phyloP scores from a whole-genome alignment of 257 asterid species.

The Solanum lignicaule region DNA sequence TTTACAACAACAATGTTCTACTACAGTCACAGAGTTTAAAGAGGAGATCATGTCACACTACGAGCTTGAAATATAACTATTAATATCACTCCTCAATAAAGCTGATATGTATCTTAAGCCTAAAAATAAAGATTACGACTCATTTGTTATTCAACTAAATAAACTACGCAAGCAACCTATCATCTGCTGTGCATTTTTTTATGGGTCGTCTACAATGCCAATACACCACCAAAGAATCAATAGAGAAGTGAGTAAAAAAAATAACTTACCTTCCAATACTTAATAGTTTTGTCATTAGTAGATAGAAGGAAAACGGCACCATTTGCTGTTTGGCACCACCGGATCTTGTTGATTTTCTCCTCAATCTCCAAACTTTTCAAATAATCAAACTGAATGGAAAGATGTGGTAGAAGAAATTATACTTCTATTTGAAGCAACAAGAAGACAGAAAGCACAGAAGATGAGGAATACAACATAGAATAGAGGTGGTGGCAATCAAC shows the following conservation, averaged over 20 bases:
- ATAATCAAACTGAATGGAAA: constrained; percentile 81
- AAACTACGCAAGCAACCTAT: neutral
- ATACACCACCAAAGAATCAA: neutral
- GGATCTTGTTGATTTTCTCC: constrained; percentile 97
- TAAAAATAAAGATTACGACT: neutral
- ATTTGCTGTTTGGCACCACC: constrained; percentile 96
- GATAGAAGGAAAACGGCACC: constrained; percentile 95
- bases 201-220: neutral
- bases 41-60: neutral
- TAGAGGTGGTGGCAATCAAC: neutral
- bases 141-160: neutral
- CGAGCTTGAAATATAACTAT: neutral
- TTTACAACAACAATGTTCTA: neutral
- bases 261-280: constrained; percentile 85
- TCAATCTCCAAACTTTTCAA: constrained; percentile 99
- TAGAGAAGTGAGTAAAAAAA: neutral
- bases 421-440: neutral
- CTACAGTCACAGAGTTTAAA: neutral
- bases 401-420: neutral
- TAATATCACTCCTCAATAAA: neutral
- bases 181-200: neutral
- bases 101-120: neutral
- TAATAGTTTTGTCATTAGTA: constrained; percentile 96
- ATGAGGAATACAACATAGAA: neutral
- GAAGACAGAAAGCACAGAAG: neutral